Percentiles rank a stretch among this genome's conserved stretches.
Evolutionary conservation across 2,329 filamentous ascomycete genomes (phyloP).

Genomic region (Akanthomyces dipterigenus): DNA sequence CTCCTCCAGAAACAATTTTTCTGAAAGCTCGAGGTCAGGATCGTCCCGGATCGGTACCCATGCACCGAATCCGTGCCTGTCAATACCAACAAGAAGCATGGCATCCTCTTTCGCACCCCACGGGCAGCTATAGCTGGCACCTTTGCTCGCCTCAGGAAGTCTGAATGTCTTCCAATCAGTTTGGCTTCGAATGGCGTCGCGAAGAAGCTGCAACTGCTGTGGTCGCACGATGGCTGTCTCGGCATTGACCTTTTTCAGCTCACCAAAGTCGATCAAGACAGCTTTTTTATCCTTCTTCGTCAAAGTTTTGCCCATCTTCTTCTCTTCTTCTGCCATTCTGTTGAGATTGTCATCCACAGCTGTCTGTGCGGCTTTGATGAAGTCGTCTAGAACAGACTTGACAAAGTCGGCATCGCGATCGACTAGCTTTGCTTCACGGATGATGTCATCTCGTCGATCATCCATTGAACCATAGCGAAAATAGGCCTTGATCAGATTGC

Average conservation of each 20-base stretch:
- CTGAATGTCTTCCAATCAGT: constrained; percentile 75
- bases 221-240: constrained; percentile 92
- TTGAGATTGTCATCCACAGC: constrained; percentile 62
- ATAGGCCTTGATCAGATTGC: constrained; percentile 84
- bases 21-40: constrained; percentile 70
- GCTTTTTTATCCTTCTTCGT: constrained; percentile 98
- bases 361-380: constrained; percentile 52
- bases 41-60: constrained; percentile 95
- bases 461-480: constrained; percentile 87
- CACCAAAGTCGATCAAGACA: constrained; percentile 87
- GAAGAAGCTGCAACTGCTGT: constrained; percentile 77
- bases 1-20: constrained; percentile 95
- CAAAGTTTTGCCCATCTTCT: constrained; percentile 70
- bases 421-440: constrained; percentile 76
- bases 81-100: constrained; percentile 92
- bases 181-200: constrained; percentile 59
- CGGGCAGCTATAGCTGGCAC: constrained; percentile 80
- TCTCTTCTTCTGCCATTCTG: constrained; percentile 71
- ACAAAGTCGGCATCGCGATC: constrained; percentile 80
- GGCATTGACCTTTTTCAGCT: constrained; percentile 91
- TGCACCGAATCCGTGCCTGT: constrained; percentile 88
- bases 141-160: constrained; percentile 84
- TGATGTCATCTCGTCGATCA: constrained; percentile 78
- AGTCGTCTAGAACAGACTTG: constrained; percentile 66
- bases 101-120: constrained; percentile 94